Evolutionary conservation across 179 eudicot genomes (phyloP), one percentile per base, ranked within the genome.

Genomic region (Amaranthus tricolor): DNA sequence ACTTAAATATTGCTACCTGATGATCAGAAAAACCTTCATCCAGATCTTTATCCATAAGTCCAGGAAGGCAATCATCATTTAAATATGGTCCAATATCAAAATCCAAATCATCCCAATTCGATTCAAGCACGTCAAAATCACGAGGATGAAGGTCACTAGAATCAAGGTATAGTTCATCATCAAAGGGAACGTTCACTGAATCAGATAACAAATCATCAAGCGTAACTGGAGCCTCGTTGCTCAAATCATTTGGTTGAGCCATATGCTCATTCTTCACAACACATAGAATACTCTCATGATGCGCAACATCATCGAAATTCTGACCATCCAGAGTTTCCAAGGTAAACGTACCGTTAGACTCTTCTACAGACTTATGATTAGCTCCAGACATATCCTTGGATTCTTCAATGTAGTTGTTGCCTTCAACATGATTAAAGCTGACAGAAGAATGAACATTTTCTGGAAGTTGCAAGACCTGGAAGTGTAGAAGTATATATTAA

Each of bases 181-280:
- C 84, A 76, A 66, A 78, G 59, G 74, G 79, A 49, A 73, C 79
- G 58, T 78, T 64, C 40, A 31, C 40, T 31, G 40, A 31, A 47
- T 73, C 78, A 49, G 67, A 24, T 12, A 75, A 80, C 49, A 83
- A 85, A 68, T 86, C 89, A 78, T 81, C 88, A 15, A 87, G 84
- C 72, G 87, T 78, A 58, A 57, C 69, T 59, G 86, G 80, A 62
- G 61, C 83, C 59, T 81, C 81, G 62, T 74, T 74, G 24, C 48
- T n/a, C 10, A 77, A 75, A 74, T 76, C 81, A 84, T 82, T 84
- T 21, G 88, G 76, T 77, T 82, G 89, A 77, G 84, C 82, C 82
- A 79, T 76, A 76, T 83, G 87, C 82, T 93, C 96, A 72, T 83
- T 89, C 84, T 85, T 93, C 68, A 83, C 88, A 16, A 79, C 63